Evolutionary conservation across 768 basidiomycete genomes (phyloP).

Genomic region (Auriscalpium orientale): DNA sequence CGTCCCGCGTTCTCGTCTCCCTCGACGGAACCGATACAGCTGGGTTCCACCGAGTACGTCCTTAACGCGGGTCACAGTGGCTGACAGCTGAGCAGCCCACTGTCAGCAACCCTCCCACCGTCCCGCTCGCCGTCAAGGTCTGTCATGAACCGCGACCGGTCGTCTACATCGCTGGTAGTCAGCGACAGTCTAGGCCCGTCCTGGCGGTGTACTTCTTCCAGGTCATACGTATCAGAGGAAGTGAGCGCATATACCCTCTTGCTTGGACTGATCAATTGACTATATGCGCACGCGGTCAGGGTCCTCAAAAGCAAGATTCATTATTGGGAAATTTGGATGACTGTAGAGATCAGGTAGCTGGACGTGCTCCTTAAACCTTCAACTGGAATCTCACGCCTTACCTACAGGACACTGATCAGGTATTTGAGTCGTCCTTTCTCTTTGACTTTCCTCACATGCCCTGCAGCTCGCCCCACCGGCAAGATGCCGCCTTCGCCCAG

Average conservation of each 20-base stretch:
- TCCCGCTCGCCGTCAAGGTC: neutral
- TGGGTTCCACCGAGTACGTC: neutral
- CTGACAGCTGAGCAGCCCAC: neutral
- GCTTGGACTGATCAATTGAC: no score
- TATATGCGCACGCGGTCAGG: no score
- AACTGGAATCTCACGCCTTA: no score
- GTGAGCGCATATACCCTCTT: neutral
- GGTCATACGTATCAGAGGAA: neutral
- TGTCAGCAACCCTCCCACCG: neutral
- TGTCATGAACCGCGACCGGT: neutral
- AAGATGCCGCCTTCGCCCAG: no score
- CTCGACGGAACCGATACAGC: neutral
- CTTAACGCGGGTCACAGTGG: neutral
- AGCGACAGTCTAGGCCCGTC: neutral
- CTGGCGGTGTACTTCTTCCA: neutral
- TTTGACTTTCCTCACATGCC: no score
- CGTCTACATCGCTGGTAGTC: neutral
- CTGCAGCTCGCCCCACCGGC: no score
- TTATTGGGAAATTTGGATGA: no score
- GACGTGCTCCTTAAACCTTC: no score
- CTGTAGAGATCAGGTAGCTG: no score
- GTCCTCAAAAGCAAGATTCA: no score
- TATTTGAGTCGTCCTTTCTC: no score
- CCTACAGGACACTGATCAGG: no score
- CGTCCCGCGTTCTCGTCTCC: neutral